These are phyloP conservation scores for Saccharomyces hybrid DNA, from an alignment of 1,139 yeast genomes.

Conservation along the genomic window DNA sequence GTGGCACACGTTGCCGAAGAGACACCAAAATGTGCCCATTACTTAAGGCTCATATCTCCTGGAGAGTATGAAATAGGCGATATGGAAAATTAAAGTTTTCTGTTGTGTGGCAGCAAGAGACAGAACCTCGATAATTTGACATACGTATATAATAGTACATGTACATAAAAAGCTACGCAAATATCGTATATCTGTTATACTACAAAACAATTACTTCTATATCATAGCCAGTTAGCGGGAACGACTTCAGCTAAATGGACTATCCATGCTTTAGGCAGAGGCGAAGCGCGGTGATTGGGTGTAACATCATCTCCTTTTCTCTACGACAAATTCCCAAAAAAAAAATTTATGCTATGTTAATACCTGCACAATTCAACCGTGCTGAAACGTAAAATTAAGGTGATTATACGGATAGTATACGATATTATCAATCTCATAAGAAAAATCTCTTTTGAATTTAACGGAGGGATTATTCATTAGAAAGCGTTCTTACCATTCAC, in stretches of 20 bases:
- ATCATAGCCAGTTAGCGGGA: background rate
- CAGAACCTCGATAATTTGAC: background rate
- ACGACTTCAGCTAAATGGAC: background rate
- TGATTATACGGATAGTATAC: background rate
- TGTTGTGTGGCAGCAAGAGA: no score
- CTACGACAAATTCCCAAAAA: background rate
- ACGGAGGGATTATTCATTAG: background rate
- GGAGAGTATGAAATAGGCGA: constrained; percentile 29
- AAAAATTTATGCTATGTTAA: background rate
- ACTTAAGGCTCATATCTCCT: constrained; percentile 35
- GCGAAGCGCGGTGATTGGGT: background rate
- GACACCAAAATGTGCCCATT: constrained; percentile 50
- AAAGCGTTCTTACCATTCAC: background rate
- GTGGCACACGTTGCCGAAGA: constrained; percentile 71
- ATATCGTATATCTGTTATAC: no score
- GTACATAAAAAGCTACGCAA: background rate
- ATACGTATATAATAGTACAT: background rate
- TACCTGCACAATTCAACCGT: background rate
- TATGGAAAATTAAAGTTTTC: no score
- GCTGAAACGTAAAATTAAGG: background rate
- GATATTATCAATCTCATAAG: background rate
- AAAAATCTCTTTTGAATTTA: background rate
- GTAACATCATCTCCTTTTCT: background rate
- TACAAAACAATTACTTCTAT: background rate
- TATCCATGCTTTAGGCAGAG: background rate